Evolutionary conservation across 163 green algal species (phyloP).

Genomic region (Volvox carteri): DNA sequence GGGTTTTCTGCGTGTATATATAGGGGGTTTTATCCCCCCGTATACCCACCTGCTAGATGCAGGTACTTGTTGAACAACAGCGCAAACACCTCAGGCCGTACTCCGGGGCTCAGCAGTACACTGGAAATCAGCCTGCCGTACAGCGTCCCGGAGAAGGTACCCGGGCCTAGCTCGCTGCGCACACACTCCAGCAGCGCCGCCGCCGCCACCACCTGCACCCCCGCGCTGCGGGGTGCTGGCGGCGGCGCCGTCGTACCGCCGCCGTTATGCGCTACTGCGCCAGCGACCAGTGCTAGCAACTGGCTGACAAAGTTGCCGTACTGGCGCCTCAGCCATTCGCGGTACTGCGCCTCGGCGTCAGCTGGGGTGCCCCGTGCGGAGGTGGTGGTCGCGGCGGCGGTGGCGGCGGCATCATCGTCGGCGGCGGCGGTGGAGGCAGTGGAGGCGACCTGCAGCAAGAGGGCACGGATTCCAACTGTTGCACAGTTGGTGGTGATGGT

Average conservation of each 20-base stretch:
- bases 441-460: background rate
- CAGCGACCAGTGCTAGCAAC: slow-evolving; percentile 57
- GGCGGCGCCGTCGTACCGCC: background rate
- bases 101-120: slow-evolving; percentile 48
- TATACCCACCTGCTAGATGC: slow-evolving; percentile 54
- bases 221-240: background rate
- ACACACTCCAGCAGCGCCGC: slow-evolving; percentile 62
- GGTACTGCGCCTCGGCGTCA: slow-evolving; percentile 54
- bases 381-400: slow-evolving; percentile 1
- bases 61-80: slow-evolving; percentile 70
- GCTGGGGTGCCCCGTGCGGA: background rate
- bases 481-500: background rate
- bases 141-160: slow-evolving; percentile 27
- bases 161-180: slow-evolving; percentile 52
- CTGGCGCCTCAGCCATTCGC: slow-evolving; percentile 70
- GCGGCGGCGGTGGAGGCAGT: no score
- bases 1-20: no score
- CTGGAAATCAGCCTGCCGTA: slow-evolving; percentile 58
- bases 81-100: slow-evolving; percentile 64
- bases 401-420: no score
- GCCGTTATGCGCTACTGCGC: background rate
- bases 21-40: no score
- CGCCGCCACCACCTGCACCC: slow-evolving; percentile 40
- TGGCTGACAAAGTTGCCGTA: slow-evolving; percentile 60
- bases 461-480: no score